Percentiles rank a stretch among this genome's conserved stretches.
phyloP scores from a whole-genome alignment of 345 rosid genomes.

The Eucalyptus marginata region DNA sequence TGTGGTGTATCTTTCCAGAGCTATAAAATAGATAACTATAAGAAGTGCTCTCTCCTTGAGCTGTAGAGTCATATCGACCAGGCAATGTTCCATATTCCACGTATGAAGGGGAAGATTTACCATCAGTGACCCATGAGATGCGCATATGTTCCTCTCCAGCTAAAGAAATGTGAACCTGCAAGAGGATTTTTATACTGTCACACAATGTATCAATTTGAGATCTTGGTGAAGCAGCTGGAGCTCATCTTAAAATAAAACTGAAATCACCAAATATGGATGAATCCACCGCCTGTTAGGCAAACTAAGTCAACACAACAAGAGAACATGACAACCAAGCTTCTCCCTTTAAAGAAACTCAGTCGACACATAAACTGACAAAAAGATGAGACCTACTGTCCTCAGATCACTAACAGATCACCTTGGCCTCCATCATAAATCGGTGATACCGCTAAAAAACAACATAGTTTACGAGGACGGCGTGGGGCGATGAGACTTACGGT shows the following conservation, averaged over 20 bases:
- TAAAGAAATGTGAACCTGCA: constrained; percentile 56
- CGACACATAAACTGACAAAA: background rate
- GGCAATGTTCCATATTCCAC: constrained; percentile 71
- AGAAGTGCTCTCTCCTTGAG: constrained; percentile 72
- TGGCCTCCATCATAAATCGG: background rate
- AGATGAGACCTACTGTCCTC: background rate
- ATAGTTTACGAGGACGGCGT: background rate
- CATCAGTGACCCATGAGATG: constrained; percentile 63
- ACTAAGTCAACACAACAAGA: background rate
- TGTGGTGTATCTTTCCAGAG: constrained; percentile 91
- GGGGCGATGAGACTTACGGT: background rate
- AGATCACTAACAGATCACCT: background rate
- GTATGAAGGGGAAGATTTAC: constrained; percentile 47
- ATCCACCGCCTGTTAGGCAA: too few species aligned
- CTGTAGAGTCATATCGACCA: constrained; percentile 33
- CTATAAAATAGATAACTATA: constrained; percentile 61
- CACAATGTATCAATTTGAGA: background rate
- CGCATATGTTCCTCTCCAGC: constrained; percentile 85
- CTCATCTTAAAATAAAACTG: background rate
- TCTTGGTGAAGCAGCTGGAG: background rate
- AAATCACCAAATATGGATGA: background rate
- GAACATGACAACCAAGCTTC: background rate
- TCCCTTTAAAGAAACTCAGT: background rate
- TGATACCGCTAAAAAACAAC: background rate
- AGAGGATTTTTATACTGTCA: background rate